These are phyloP conservation scores for Albatrellus ellisii DNA, from an alignment of 768 basidiomycete species.

Conservation along the genomic window DNA sequence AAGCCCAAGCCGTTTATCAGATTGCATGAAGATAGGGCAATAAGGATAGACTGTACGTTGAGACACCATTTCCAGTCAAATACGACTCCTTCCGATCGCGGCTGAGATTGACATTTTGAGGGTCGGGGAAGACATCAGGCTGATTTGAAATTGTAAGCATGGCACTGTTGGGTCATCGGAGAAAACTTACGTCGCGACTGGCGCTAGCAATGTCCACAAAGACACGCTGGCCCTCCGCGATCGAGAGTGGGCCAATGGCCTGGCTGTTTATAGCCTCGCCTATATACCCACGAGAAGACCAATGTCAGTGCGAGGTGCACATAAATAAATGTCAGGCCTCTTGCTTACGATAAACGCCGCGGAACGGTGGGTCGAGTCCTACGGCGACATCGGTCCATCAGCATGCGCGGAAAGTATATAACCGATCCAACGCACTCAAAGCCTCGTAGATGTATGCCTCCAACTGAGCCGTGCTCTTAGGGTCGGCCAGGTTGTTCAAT, in stretches of 20 bases:
- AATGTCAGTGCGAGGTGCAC: neutral
- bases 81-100: slow-evolving; percentile 32
- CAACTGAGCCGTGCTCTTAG: slow-evolving; percentile 25
- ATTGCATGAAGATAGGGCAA: slow-evolving; percentile 8
- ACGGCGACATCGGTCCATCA: slow-evolving; percentile 5
- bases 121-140: slow-evolving; percentile 38
- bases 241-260: slow-evolving; percentile 25
- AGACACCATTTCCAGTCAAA: slow-evolving; percentile 35
- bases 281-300: slow-evolving; percentile 6
- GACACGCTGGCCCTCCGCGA: slow-evolving; percentile 37
- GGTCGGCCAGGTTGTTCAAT: slow-evolving; percentile 23
- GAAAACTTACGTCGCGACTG: slow-evolving; percentile 33
- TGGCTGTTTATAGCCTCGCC: slow-evolving; percentile 37
- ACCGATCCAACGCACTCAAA: slow-evolving; percentile 36
- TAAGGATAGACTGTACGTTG: slow-evolving; percentile 20
- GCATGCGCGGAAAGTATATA: neutral
- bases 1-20: slow-evolving; percentile 16
- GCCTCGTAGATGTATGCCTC: slow-evolving; percentile 55
- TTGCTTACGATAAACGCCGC: slow-evolving; percentile 48
- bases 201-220: slow-evolving; percentile 53
- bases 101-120: slow-evolving; percentile 29
- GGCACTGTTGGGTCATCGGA: neutral
- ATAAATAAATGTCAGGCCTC: neutral
- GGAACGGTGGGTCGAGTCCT: slow-evolving; percentile 68
- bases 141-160: slow-evolving; percentile 18